Percentiles rank a stretch among this genome's conserved stretches.
Evolutionary conservation across 352 stramenopile genomes (phyloP).

Genomic region (Pythium insidiosum): DNA sequence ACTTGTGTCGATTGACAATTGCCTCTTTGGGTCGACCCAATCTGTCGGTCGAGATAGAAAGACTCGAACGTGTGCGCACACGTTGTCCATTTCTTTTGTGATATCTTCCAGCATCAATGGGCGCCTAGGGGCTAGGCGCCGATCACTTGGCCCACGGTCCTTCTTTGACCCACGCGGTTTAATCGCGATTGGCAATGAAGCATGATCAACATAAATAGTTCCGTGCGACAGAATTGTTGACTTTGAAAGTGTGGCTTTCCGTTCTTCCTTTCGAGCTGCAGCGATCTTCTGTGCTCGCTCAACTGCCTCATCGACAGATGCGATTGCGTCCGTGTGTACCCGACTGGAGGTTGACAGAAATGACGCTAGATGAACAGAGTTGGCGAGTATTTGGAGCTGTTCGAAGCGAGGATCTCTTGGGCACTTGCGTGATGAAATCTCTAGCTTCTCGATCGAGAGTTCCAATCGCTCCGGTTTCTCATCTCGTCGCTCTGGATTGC

Average conservation of each 20-base stretch:
- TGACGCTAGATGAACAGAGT: slow-evolving; percentile 30
- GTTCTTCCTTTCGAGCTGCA: slow-evolving; percentile 3
- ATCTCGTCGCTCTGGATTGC: slow-evolving; percentile 25
- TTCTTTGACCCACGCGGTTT: no score
- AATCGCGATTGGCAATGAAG: slow-evolving; percentile 24
- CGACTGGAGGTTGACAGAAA: slow-evolving; percentile 19
- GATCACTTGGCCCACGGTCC: no score
- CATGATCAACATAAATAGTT: slow-evolving; percentile 40
- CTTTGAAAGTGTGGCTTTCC: slow-evolving; percentile 17
- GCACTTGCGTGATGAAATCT: slow-evolving; percentile 33
- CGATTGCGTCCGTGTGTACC: slow-evolving; percentile 22
- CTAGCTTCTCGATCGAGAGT: slow-evolving; percentile 31
- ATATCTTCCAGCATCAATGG: slow-evolving; percentile 38
- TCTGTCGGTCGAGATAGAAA: slow-evolving; percentile 21
- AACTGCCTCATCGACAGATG: slow-evolving; percentile 28
- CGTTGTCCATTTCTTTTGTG: slow-evolving; percentile 43
- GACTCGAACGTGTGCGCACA: slow-evolving; percentile 31
- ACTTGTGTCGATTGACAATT: slow-evolving; percentile 9
- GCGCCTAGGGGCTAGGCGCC: no score
- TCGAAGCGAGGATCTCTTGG: slow-evolving; percentile 31
- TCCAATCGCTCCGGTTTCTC: slow-evolving; percentile 46
- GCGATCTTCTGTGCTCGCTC: slow-evolving; percentile 5
- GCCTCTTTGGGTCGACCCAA: slow-evolving; percentile 17
- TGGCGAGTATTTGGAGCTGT: slow-evolving; percentile 36
- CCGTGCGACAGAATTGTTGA: slow-evolving; percentile 21